A percentile compares a stretch with the other conserved stretches of the same genome.
phyloP scores from a whole-genome alignment of 1,139 yeast species.

The Debaryomyces coudertii region DNA sequence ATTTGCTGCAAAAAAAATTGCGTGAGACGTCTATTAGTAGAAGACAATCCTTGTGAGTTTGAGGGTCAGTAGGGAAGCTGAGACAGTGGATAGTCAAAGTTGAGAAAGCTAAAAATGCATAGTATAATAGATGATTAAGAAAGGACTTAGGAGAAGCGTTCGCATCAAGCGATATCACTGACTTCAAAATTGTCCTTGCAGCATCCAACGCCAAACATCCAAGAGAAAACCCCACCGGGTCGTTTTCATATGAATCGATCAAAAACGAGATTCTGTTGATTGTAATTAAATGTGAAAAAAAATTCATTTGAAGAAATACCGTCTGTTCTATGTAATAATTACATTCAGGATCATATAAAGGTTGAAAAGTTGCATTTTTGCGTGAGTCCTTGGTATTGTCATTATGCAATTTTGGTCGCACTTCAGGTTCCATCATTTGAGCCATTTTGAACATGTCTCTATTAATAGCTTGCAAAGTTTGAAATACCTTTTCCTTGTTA shows the following conservation, averaged over 20 bases:
- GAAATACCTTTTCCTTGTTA: conserved; percentile 15
- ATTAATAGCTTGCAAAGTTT: conserved; percentile 24
- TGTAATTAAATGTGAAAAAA: conserved; percentile 39
- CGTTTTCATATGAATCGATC: conserved; percentile 20
- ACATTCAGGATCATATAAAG: conserved; percentile 15
- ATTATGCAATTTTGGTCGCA: conserved; percentile 30
- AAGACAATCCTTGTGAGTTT: conserved; percentile 31
- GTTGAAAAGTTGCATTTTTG: neutral
- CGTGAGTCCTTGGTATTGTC: conserved; percentile 14
- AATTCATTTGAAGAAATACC: conserved; percentile 20
- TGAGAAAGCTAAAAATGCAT: conserved; percentile 39
- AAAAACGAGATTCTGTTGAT: conserved; percentile 39
- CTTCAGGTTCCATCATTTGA: conserved; percentile 17
- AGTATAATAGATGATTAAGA: conserved; percentile 37
- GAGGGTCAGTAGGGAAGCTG: conserved; percentile 33
- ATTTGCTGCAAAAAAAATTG: conserved; percentile 21
- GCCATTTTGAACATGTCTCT: conserved; percentile 23
- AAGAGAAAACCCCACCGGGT: conserved; percentile 20
- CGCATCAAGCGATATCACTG: conserved; percentile 25
- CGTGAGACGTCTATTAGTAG: conserved; percentile 33
- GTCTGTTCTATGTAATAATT: conserved; percentile 25
- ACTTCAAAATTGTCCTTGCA: conserved; percentile 38
- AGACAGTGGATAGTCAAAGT: conserved; percentile 35
- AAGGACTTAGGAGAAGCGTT: conserved; percentile 25
- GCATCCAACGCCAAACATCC: conserved; percentile 34